These are phyloP conservation scores for Irpex sp. DNA, from an alignment of 1,284 basidiomycete genomes.

Conservation along the genomic window DNA sequence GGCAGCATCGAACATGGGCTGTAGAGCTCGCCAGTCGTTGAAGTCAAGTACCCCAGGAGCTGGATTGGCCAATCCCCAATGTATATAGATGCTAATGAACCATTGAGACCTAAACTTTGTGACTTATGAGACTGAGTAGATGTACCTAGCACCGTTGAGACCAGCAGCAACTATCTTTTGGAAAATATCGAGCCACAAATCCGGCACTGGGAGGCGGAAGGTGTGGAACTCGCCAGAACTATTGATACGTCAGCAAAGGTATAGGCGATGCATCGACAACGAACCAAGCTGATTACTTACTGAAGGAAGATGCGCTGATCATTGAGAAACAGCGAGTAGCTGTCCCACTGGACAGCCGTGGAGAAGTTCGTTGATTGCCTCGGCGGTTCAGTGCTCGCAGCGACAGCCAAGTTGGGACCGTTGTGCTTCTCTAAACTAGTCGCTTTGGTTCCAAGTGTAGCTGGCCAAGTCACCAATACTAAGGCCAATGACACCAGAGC, in stretches of 20 bases:
- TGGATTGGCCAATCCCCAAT: conserved; percentile 75
- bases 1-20: conserved; percentile 50
- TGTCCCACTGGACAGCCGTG: conserved; percentile 29
- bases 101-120: neutral
- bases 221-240: conserved; percentile 80
- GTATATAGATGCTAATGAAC: conserved; percentile 58
- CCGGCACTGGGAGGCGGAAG: conserved; percentile 76
- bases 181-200: conserved; percentile 78
- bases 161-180: conserved; percentile 81
- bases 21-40: conserved; percentile 63
- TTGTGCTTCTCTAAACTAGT: neutral
- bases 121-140: neutral
- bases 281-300: conserved; percentile 29
- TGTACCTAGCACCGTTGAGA: conserved; percentile 57
- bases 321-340: conserved; percentile 28
- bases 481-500: conserved; percentile 10
- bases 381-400: conserved; percentile 18
- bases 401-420: neutral
- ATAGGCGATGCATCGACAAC: neutral
- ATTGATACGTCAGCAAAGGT: neutral
- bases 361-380: conserved; percentile 26
- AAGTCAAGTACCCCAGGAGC: conserved; percentile 74
- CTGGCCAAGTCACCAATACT: conserved; percentile 13
- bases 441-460: neutral
- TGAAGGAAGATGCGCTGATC: conserved; percentile 40